phyloP scores from a whole-genome alignment of 345 rosid species.

The Eucalyptus sp. region DNA sequence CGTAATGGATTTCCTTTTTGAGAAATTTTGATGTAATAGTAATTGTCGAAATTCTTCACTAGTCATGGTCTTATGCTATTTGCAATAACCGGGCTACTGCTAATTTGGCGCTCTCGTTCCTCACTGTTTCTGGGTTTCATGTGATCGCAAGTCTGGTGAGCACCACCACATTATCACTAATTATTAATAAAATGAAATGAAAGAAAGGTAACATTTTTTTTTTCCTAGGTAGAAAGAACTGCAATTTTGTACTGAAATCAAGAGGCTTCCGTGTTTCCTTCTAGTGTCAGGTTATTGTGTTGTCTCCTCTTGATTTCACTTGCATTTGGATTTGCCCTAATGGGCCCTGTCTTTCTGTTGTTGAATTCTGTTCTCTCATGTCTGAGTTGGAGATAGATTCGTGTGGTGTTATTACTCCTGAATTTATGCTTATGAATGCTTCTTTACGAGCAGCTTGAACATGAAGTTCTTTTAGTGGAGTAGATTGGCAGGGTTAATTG shows the following conservation, averaged over 20 bases:
- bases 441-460: not conserved
- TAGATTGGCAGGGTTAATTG: not conserved
- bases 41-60: not conserved
- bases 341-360: not conserved
- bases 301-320: not conserved
- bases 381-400: not conserved
- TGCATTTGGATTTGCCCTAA: not conserved
- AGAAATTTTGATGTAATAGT: not conserved
- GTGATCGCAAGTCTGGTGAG: not conserved
- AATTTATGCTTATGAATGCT: not conserved
- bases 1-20: not conserved
- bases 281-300: not conserved
- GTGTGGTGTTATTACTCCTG: not conserved
- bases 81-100: not conserved
- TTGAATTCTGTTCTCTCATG: not conserved
- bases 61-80: not conserved
- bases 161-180: not conserved
- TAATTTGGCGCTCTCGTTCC: not conserved
- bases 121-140: not conserved
- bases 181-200: not conserved
- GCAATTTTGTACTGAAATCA: not conserved
- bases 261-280: not conserved
- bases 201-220: not conserved
- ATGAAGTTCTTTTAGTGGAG: not conserved
- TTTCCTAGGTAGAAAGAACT: not conserved